Evolutionary conservation across 1,139 yeast genomes (phyloP), one percentile per base, ranked within the genome.

Genomic region (Suhomyces bribrorum): DNA sequence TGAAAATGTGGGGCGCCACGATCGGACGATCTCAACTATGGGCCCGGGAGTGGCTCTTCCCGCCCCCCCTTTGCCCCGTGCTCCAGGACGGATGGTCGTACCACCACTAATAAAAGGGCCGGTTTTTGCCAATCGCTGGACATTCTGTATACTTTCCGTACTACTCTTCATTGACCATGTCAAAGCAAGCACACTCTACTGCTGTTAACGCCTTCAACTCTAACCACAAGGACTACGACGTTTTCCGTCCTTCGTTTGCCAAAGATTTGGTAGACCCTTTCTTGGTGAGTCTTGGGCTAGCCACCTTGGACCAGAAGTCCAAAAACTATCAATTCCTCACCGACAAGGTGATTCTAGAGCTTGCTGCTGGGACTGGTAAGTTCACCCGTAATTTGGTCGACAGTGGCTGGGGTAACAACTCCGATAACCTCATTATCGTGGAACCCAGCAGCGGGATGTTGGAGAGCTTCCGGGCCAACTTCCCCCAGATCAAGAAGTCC

Each of bases 281-380:
- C 44, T 56, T 77, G 17, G 49, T 51, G 3, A 68, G 64, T 18
- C 55, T 77, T 26, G 59, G 57, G 0, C 52, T 79, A 15, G 50
- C 56, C 4, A 37, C 50, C 1, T 32, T 44, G 15, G 43, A 44
- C 7, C 14, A 31, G 4, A 37, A 26, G 17, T 26, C 36, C 6
- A 41, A 40, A 12, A 27, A 40, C 3, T n/a, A n/a, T n/a, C 23
- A 20, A 20, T 20, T 20, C 23, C 11, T 53, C 13, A 60, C 57
- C 14, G 46, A 56, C 9, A 68, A 64, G 37, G 48, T 39, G 9
- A 58, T 81, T 11, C 56, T 81, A 22, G 87, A 81, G 44, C 53
- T 81, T 22, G 87, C 84, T 1, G 74, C 79, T 12, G 87, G 87
- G 0, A 81, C 86, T 0, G 86, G 86, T 4, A 81, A 80, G 48